Conservation (phyloP, 2,329 filamentous ascomycete species). For the Thelonectria olida region DNA sequence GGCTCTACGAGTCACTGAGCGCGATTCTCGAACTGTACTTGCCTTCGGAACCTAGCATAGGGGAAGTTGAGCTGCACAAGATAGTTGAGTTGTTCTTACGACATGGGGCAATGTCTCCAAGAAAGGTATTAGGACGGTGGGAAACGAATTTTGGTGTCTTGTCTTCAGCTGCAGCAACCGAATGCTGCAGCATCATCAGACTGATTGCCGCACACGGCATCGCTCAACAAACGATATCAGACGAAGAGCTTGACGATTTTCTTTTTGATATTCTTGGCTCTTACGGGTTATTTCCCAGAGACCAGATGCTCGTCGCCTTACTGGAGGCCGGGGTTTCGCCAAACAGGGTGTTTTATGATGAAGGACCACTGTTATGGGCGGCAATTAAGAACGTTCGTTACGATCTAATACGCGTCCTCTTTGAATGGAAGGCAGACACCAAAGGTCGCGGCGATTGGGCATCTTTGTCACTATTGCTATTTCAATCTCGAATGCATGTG, state of each 20-base stretch:
- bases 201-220: background rate
- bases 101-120: background rate
- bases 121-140: background rate
- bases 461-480: too few relatives aligned
- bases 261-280: too few relatives aligned
- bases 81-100: background rate
- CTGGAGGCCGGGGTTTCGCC: background rate
- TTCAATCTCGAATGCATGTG: too few relatives aligned
- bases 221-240: background rate
- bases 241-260: background rate
- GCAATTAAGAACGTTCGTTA: slow-evolving; percentile 1
- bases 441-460: too few relatives aligned
- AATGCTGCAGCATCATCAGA: background rate
- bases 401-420: background rate
- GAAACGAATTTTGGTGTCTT: background rate
- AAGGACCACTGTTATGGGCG: background rate
- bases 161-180: background rate
- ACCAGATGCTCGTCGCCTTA: background rate
- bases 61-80: background rate
- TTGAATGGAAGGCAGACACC: background rate
- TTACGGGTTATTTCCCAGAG: too few relatives aligned
- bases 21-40: slow-evolving; percentile 3
- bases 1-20: slow-evolving; percentile 5
- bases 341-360: background rate
- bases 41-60: background rate